Evolutionary conservation across 371 early-diverging fungal species (phyloP), one percentile per base, ranked within the genome.

Genomic region (Catenaria anguillulae): DNA sequence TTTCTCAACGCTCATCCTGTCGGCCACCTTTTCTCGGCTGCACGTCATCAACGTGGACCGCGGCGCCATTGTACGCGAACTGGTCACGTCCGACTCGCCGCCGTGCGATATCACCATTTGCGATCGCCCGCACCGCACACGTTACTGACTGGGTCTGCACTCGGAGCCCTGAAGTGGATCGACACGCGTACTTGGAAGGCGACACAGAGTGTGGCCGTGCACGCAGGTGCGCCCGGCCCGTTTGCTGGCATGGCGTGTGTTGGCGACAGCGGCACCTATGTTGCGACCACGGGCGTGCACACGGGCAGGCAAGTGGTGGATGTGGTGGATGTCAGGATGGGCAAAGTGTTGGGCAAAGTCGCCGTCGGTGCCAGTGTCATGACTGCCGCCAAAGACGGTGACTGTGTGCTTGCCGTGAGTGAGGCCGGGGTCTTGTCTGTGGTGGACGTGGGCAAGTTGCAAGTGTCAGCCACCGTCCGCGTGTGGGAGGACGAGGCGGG

Each of bases 381-480:
- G 29, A 43, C 45, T 23, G 8, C 26, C 29, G 21, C 29, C 26
- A 24, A 23, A 24, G 8, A 21, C n/a, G 46, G 24, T 24, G n/a
- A 10, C n/a, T 24, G n/a, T 24, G 46, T 24, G 24, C 8, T 50
- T 29, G 52, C 52, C 29, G 29, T 50, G 21, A 23, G 29, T 8
- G 52, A 50, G 8, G 72, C 70, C 13, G 68, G 66, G 40, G 8
- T 26, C 50, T 2, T 19, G 29, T 29, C 24, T 24, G 29, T 50
- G 29, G 4, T 29, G 24, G 10, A 50, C 50, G 29, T 19, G 10
- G 29, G 29, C 10, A 50, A 12, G 19, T 15, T 29, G 26, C 26
- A 10, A 13, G 52, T 50, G 13, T 29, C 26, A 13, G 8, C 26
- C 29, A 29, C 29, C 23, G 76, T 87, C 65, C 87, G 86, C 62